These are phyloP conservation scores for Cyclotella kingstonii DNA, from an alignment of 108 stramenopile genomes.

Conservation along the genomic window DNA sequence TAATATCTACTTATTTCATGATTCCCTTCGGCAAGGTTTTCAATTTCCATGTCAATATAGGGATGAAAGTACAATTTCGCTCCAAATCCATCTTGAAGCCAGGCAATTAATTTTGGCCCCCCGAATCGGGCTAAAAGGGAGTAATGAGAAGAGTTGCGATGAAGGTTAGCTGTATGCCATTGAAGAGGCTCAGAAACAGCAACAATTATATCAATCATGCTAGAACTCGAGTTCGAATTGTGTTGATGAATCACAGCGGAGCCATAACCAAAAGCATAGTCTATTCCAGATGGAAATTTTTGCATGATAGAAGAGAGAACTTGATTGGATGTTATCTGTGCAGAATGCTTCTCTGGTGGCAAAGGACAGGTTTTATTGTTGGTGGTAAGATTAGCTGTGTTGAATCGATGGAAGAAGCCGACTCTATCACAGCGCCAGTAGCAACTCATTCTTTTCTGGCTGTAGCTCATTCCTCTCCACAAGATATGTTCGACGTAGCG, in stretches of 20 bases:
- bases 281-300: conserved; percentile 55
- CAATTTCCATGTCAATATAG: conserved; percentile 32
- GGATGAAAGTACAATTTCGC: conserved; percentile 54
- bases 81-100: conserved; percentile 40
- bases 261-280: conserved; percentile 82
- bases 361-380: too few relatives aligned
- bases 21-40: background rate
- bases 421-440: too few relatives aligned
- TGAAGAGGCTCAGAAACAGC: conserved; percentile 51
- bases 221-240: conserved; percentile 9
- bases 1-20: too few relatives aligned
- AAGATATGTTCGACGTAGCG: too few relatives aligned
- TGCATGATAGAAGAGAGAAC: conserved; percentile 41
- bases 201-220: conserved; percentile 79
- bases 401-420: too few relatives aligned
- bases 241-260: conserved; percentile 80
- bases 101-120: conserved; percentile 28
- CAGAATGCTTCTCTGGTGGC: too few relatives aligned
- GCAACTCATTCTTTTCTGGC: too few relatives aligned
- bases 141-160: conserved; percentile 67
- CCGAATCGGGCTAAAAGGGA: conserved; percentile 34
- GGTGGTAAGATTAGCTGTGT: too few relatives aligned
- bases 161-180: conserved; percentile 67
- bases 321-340: conserved; percentile 34
- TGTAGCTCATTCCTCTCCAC: too few relatives aligned